Conservation (phyloP, 345 rosid genomes). For the Raphanus raphanistrum region DNA sequence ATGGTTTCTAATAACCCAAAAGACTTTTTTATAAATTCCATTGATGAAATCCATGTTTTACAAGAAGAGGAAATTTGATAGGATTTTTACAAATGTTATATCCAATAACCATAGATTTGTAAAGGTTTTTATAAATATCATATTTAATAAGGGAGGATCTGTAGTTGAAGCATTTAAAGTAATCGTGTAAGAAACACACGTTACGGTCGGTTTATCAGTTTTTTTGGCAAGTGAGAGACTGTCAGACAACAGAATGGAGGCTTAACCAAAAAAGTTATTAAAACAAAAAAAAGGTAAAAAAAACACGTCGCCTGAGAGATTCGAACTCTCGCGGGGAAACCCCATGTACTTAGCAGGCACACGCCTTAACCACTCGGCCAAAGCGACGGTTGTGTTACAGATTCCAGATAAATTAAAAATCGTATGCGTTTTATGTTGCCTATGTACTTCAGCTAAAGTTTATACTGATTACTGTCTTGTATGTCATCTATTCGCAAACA, state of each 20-base stretch:
- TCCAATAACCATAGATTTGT: too few relatives aligned
- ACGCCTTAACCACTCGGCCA: conserved; percentile 72
- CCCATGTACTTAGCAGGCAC: conserved; percentile 75
- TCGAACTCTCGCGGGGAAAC: conserved; percentile 79
- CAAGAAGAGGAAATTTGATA: too few relatives aligned
- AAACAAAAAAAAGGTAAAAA: not conserved
- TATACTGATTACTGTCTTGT: not conserved
- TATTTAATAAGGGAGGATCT: too few relatives aligned
- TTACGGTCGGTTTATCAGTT: not conserved
- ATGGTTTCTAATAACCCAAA: too few relatives aligned
- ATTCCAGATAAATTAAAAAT: too few relatives aligned
- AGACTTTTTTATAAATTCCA: too few relatives aligned
- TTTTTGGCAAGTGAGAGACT: not conserved
- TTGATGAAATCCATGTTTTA: too few relatives aligned
- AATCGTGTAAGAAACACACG: not conserved
- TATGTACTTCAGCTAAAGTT: not conserved
- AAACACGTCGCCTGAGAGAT: conserved; percentile 64
- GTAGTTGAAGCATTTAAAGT: not conserved
- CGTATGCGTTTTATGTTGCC: too few relatives aligned
- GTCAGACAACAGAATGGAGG: not conserved
- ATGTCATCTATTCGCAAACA: not conserved
- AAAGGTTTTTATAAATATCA: too few relatives aligned
- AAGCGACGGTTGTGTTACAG: conserved; percentile 28
- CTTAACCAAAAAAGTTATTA: not conserved
- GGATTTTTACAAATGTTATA: too few relatives aligned